Percentiles rank a stretch among this genome's conserved stretches.
These are phyloP conservation scores for Jackrogersella minutella DNA, from an alignment of 495 filamentous ascomycete genomes.

Conservation along the genomic window DNA sequence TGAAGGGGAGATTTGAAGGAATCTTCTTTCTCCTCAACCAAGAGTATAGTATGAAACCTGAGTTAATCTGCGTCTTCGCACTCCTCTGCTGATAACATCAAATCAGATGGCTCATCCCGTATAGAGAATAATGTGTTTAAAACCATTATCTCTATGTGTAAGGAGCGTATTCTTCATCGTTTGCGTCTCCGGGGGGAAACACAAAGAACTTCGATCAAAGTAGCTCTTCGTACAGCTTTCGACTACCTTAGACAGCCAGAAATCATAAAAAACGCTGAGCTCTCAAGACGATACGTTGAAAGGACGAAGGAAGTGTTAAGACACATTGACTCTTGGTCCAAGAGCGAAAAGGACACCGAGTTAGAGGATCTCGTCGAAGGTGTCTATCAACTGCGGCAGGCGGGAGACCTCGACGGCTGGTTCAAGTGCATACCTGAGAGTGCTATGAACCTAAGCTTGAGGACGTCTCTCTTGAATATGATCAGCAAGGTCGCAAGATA, in stretches of 20 bases:
- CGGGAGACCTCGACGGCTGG: neutral
- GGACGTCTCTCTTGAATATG: conserved; percentile 38
- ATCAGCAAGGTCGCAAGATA: conserved; percentile 50
- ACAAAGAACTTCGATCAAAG: conserved; percentile 35
- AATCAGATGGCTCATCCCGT: neutral
- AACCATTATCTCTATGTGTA: conserved; percentile 49
- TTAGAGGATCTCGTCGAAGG: conserved; percentile 27
- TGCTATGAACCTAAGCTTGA: conserved; percentile 14
- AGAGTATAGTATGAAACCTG: conserved; percentile 20
- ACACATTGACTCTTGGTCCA: conserved; percentile 17
- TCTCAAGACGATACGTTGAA: conserved; percentile 1
- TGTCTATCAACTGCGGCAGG: conserved; percentile 22
- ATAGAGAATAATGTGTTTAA: conserved; percentile 44
- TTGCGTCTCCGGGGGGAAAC: conserved; percentile 38
- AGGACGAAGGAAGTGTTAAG: conserved; percentile 17
- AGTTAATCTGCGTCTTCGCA: neutral
- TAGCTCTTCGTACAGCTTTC: conserved; percentile 21
- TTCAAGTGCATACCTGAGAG: conserved; percentile 12
- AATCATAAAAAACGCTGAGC: neutral
- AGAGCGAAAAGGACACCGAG: neutral
- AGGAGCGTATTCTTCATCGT: conserved; percentile 45
- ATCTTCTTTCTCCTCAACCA: conserved; percentile 42
- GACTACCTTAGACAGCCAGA: neutral
- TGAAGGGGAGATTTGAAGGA: conserved; percentile 43
- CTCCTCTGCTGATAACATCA: neutral